A percentile compares a stretch with the other conserved stretches of the same genome.
Evolutionary conservation across 495 filamentous ascomycete species (phyloP).

Genomic region (Penicillium paradoxum): DNA sequence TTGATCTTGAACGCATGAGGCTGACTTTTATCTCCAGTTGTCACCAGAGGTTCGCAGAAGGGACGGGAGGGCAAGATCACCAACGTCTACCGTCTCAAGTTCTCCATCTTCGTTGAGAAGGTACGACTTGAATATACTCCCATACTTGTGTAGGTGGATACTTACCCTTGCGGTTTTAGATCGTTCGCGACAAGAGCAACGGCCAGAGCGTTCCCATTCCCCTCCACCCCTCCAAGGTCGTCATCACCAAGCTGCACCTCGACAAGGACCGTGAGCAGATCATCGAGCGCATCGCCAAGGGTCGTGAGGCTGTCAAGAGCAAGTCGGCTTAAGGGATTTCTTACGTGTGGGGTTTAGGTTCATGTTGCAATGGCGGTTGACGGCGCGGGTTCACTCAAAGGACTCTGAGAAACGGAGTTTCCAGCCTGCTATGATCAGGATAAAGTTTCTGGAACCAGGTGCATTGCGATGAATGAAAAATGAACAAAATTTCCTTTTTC

Average conservation of each 20-base stretch:
- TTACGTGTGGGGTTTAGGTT: conserved; percentile 31
- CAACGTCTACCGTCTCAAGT: conserved; percentile 97
- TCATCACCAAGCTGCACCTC: conserved; percentile 96
- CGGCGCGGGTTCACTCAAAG: conserved; percentile 33
- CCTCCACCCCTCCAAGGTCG: conserved; percentile 86
- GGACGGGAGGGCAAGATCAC: conserved; percentile 91
- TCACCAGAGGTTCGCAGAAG: conserved; percentile 86
- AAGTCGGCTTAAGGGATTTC: conserved; percentile 35
- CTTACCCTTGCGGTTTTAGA: neutral
- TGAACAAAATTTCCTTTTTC: conserved; percentile 25
- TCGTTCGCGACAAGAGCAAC: conserved; percentile 89
- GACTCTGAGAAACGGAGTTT: conserved; percentile 30
- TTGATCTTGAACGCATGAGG: too few relatives aligned
- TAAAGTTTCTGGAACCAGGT: conserved; percentile 26
- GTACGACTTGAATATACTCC: neutral
- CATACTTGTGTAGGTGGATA: neutral
- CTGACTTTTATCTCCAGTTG: conserved; percentile 27
- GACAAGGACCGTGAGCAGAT: conserved; percentile 97
- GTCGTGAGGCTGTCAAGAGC: conserved; percentile 54
- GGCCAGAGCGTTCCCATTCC: conserved; percentile 85
- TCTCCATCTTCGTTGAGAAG: conserved; percentile 86
- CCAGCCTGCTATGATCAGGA: conserved; percentile 32
- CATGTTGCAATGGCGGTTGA: conserved; percentile 36
- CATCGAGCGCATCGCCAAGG: conserved; percentile 72
- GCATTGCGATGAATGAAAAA: conserved; percentile 30